Evolutionary conservation across 83 land plant genomes (phyloP), one percentile per base, ranked within the genome.

Genomic region (Thuja plicata): DNA sequence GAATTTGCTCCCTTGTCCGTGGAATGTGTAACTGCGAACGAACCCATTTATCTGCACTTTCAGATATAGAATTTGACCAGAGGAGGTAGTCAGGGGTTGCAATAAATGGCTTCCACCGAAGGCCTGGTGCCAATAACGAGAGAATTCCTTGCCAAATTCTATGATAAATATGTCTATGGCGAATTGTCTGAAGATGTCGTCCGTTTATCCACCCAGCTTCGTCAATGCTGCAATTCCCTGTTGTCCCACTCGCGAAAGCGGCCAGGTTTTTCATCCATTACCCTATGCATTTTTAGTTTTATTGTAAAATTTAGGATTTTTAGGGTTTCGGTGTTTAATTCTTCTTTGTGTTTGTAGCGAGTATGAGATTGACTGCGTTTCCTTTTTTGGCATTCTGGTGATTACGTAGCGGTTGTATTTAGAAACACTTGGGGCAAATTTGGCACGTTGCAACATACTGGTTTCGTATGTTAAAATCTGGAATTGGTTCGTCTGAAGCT

Each of bases 91-190:
- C 57, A 15, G 57, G 73, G 73, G 73, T 66, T 7, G n/a, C 7
- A 66, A 66, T 76, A 32, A 84, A 92, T 94, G 95, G 97, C 98
- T 21, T 95, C 99, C 30, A 93, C 95, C 32, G 95, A 93, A 48
- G 99, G 99, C 30, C 90, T 97, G 84, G 97, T 97, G 90, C 99
- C 99, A 32, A 98, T 98, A 90, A 97, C 99, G 37, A 89, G 99
- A 52, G 90, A 88, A 4, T 98, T 90, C 57, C 92, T 98, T 21
- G 92, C 99, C 43, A 90, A 93, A 46, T 98, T 94, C 45, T 98
- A 98, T 88, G 99, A 98, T 80, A 94, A 94, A 43, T 97, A 96
- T 87, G 93, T 93, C 0, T 94, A 92, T 43, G 21, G 87, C 2
- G 95, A 97, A 40, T 89, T 96, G 82, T 88, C 96, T 35, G 92